phyloP scores from a whole-genome alignment of 164 flowering plant genomes.

The Cinnamomum micranthum region DNA sequence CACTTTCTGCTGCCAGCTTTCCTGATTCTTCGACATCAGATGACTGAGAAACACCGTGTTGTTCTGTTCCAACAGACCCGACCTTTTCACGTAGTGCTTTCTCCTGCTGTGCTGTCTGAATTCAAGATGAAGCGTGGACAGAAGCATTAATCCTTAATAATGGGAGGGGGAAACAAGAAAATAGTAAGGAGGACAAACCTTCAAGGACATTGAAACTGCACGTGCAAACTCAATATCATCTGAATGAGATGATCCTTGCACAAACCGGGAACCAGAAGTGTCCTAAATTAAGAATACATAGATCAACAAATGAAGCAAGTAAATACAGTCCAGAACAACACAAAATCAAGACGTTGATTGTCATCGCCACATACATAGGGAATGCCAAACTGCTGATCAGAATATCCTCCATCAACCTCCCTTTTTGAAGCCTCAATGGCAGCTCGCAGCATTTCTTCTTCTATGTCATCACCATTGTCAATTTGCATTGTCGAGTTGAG shows the following conservation, averaged over 20 bases:
- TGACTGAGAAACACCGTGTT: slow-evolving; percentile 18
- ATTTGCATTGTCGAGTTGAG: slow-evolving; percentile 32
- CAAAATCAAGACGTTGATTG: not conserved
- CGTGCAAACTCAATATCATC: slow-evolving; percentile 67
- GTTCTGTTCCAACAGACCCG: slow-evolving; percentile 30
- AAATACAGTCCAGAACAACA: not conserved
- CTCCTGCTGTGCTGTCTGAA: slow-evolving; percentile 81
- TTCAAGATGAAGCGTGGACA: slow-evolving; percentile 4
- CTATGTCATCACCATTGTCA: slow-evolving; percentile 67
- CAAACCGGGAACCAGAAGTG: slow-evolving; percentile 22
- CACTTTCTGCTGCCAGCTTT: slow-evolving; percentile 31
- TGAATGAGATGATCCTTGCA: slow-evolving; percentile 30
- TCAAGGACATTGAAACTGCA: slow-evolving; percentile 63
- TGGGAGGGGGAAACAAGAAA: not conserved
- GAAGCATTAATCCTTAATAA: not conserved
- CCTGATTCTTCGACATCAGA: slow-evolving; percentile 37
- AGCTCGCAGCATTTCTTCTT: slow-evolving; percentile 94
- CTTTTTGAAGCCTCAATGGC: slow-evolving; percentile 94
- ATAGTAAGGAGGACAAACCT: slow-evolving; percentile 34
- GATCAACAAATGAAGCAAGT: slow-evolving; percentile 1
- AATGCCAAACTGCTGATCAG: slow-evolving; percentile 22
- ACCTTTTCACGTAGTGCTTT: slow-evolving; percentile 45
- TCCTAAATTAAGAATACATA: slow-evolving; percentile 27
- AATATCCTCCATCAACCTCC: slow-evolving; percentile 43
- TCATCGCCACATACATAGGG: slow-evolving; percentile 24